phyloP scores from a whole-genome alignment of 306 rosid species.

The Dryas alaskensis region DNA sequence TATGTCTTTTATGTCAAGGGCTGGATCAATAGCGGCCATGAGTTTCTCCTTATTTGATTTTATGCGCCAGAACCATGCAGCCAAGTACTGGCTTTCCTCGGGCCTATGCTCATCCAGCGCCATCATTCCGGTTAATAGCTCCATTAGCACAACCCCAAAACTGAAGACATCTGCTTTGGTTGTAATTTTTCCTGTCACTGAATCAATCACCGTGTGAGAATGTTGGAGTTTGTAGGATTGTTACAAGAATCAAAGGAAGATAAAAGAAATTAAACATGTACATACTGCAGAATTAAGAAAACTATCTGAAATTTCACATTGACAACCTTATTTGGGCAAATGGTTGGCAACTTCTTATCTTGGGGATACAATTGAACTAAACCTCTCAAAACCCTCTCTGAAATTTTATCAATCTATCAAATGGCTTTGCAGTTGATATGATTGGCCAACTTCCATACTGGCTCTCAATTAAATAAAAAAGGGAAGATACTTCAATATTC shows the following conservation, averaged over 20 bases:
- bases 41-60: conserved; percentile 82
- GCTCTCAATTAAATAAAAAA: not conserved
- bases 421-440: not conserved
- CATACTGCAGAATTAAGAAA: not conserved
- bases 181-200: conserved; percentile 98
- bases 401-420: not conserved
- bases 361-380: not conserved
- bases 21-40: conserved; percentile 71
- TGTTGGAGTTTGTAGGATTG: conserved; percentile 31
- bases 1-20: conserved; percentile 55
- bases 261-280: not conserved
- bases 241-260: conserved; percentile 2
- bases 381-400: not conserved
- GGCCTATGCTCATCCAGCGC: conserved; percentile 88
- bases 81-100: conserved; percentile 88
- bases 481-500: too few species aligned
- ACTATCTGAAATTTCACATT: not conserved
- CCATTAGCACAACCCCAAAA: conserved; percentile 98
- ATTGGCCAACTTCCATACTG: not conserved
- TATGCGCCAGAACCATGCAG: conserved; percentile 96
- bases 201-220: conserved; percentile 32
- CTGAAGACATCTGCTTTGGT: conserved; percentile 97
- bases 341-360: not conserved
- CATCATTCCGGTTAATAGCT: conserved; percentile 85
- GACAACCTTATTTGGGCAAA: not conserved